Conservation (phyloP, 768 basidiomycete species). For the Lactifluus hygrophoroides region DNA sequence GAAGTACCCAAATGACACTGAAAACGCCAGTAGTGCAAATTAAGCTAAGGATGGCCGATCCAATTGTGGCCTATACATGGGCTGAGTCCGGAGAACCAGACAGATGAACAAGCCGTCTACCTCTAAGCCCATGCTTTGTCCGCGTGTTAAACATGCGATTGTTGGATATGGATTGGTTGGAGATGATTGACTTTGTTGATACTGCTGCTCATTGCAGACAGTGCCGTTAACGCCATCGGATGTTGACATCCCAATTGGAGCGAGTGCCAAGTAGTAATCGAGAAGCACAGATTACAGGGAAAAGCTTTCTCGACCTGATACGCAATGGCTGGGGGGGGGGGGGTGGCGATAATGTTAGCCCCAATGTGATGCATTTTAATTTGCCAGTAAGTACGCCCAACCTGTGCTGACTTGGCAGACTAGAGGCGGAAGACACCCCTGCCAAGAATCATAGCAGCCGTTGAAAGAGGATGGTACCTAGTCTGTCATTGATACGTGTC, state of each 20-base stretch:
- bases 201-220: conserved; percentile 1
- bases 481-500: too few species aligned
- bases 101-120: conserved; percentile 18
- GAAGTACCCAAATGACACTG: conserved; percentile 7
- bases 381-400: too few species aligned
- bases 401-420: too few species aligned
- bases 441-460: too few species aligned
- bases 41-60: conserved; percentile 23
- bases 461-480: too few species aligned
- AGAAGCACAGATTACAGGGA: too few species aligned
- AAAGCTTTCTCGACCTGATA: too few species aligned
- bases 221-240: conserved; percentile 1
- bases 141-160: conserved; percentile 26
- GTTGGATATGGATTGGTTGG: background rate
- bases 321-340: too few species aligned
- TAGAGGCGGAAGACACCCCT: too few species aligned
- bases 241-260: background rate
- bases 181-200: background rate
- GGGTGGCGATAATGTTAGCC: too few species aligned
- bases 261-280: too few species aligned
- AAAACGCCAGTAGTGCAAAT: background rate
- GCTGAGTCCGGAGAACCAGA: background rate
- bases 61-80: conserved; percentile 27
- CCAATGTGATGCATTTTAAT: too few species aligned
- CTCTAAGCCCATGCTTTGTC: conserved; percentile 32